Conservation (phyloP, 2,329 filamentous ascomycete species). For the Orbilia blumenaviensis region DNA sequence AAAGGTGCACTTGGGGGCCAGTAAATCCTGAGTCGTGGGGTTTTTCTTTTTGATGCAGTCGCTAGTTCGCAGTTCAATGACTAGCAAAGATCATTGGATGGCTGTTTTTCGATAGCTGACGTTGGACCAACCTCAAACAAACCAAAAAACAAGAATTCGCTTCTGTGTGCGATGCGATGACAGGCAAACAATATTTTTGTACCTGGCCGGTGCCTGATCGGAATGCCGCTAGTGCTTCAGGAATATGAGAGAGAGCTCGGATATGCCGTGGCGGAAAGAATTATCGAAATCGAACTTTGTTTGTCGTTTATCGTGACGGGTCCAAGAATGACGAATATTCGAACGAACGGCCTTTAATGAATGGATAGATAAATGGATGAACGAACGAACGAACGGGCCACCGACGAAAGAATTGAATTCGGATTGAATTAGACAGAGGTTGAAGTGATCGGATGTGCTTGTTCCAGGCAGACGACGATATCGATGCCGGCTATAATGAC, state of each 20-base stretch:
- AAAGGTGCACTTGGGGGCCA: no score
- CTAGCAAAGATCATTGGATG: no score
- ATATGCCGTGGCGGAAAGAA: no score
- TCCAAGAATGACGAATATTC: no score
- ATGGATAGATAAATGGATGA: no score
- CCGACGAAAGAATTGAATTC: neutral
- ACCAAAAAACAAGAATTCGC: neutral
- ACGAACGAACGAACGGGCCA: neutral
- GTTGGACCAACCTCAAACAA: neutral
- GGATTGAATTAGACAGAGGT: neutral
- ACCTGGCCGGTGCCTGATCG: conserved; percentile 8
- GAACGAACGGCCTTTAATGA: no score
- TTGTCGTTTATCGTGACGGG: neutral
- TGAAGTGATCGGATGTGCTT: neutral
- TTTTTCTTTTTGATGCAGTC: no score
- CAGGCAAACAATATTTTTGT: no score
- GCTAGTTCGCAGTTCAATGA: no score
- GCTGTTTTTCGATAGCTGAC: neutral
- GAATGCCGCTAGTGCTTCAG: conserved; percentile 52
- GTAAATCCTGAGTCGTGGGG: no score
- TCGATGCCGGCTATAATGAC: conserved; percentile 33
- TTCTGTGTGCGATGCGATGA: neutral
- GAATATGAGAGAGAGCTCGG: conserved; percentile 42
- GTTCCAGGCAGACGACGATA: conserved; percentile 12
- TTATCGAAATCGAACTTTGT: neutral